These are phyloP conservation scores for Parascedosporium putredinis DNA, from an alignment of 2,329 filamentous ascomycete genomes.

Conservation along the genomic window DNA sequence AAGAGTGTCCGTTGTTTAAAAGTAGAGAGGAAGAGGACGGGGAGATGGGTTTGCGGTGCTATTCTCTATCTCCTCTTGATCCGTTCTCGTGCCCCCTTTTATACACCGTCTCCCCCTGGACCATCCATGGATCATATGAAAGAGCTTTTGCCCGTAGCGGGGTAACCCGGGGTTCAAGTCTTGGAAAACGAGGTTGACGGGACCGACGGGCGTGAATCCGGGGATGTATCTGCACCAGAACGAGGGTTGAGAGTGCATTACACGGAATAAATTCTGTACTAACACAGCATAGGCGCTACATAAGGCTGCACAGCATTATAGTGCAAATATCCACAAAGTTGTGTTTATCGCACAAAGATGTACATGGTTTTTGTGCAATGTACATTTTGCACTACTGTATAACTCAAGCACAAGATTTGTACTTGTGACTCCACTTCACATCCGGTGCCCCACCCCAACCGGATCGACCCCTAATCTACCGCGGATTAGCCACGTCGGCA, in stretches of 20 bases:
- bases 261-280: not conserved
- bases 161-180: not conserved
- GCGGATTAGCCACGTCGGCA: too few relatives aligned
- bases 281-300: not conserved
- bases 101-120: not conserved
- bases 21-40: not conserved
- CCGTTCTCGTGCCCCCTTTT: not conserved
- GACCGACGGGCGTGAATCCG: not conserved
- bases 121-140: not conserved
- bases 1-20: not conserved
- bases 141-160: not conserved
- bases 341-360: too few relatives aligned
- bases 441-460: too few relatives aligned
- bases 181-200: not conserved
- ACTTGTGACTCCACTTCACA: too few relatives aligned
- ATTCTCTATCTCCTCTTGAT: not conserved
- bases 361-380: too few relatives aligned
- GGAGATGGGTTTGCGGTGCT: not conserved
- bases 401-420: too few relatives aligned
- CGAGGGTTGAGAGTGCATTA: not conserved
- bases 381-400: too few relatives aligned
- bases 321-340: not conserved
- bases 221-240: not conserved
- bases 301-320: not conserved
- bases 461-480: too few relatives aligned